A percentile compares a stretch with the other conserved stretches of the same genome.
Evolutionary conservation across 805 yeast genomes (phyloP).

Genomic region (Saturnispora mendoncae): DNA sequence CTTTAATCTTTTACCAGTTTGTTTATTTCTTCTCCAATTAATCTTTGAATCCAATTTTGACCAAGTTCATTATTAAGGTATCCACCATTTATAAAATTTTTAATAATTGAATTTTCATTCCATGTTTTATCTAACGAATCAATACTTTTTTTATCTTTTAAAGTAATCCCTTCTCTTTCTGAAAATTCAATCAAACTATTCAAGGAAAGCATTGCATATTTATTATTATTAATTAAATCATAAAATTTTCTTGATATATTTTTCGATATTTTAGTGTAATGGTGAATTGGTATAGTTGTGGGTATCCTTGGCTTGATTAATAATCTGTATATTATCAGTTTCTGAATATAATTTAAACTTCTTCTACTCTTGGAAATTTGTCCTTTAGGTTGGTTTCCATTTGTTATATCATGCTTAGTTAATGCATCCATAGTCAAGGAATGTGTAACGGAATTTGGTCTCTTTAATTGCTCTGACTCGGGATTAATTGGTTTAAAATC

Average conservation of each 20-base stretch:
- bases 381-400: not conserved
- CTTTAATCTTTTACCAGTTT: no score
- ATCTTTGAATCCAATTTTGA: slow-evolving; percentile 1
- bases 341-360: slow-evolving; percentile 34
- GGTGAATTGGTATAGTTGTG: slow-evolving; percentile 15
- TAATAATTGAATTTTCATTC: slow-evolving; percentile 5
- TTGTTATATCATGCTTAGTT: slow-evolving; percentile 7
- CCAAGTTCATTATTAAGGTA: slow-evolving; percentile 4
- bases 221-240: slow-evolving; percentile 17
- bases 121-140: slow-evolving; percentile 4
- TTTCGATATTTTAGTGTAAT: slow-evolving; percentile 54
- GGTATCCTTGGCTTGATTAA: slow-evolving; percentile 46
- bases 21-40: slow-evolving; percentile 3
- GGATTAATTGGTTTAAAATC: not conserved
- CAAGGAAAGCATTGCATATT: slow-evolving; percentile 18
- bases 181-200: slow-evolving; percentile 24
- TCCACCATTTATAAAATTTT: slow-evolving; percentile 6
- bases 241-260: slow-evolving; percentile 54
- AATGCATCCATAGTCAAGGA: slow-evolving; percentile 13
- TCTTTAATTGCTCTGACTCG: slow-evolving; percentile 5
- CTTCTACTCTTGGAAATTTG: not conserved
- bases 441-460: slow-evolving; percentile 8
- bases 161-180: slow-evolving; percentile 21
- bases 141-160: slow-evolving; percentile 11
- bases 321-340: slow-evolving; percentile 45